A percentile compares a stretch with the other conserved stretches of the same genome.
phyloP scores from a whole-genome alignment of 2,329 filamentous ascomycete species.

The Colletotrichum paranaense region DNA sequence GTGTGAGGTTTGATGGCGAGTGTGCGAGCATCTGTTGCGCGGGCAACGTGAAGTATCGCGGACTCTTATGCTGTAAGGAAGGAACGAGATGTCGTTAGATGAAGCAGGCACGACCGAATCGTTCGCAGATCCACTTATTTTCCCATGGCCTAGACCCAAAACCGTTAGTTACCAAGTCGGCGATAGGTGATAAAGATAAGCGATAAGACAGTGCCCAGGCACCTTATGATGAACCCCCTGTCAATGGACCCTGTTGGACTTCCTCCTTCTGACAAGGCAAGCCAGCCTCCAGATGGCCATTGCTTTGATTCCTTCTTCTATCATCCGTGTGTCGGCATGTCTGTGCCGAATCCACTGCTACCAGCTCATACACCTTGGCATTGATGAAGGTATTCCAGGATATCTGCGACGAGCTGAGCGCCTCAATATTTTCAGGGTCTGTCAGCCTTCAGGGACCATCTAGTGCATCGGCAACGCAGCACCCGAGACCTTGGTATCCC shows the following conservation, averaged over 20 bases:
- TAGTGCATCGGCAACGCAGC: not conserved
- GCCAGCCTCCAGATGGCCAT: slow-evolving; percentile 1
- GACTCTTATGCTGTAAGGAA: not conserved
- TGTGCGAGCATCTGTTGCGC: not conserved
- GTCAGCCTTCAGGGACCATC: not conserved
- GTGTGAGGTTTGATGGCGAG: no score
- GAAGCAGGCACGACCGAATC: not conserved
- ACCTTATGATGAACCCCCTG: not conserved
- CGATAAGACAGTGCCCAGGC: slow-evolving; percentile 1
- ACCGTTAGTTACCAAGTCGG: not conserved
- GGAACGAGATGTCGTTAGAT: slow-evolving; percentile 30
- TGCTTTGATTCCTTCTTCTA: not conserved
- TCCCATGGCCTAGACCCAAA: slow-evolving; percentile 7
- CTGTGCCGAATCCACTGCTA: not conserved
- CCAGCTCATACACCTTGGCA: slow-evolving; percentile 6
- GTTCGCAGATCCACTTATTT: not conserved
- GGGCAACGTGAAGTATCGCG: not conserved
- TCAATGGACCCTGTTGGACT: not conserved
- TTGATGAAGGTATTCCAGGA: not conserved
- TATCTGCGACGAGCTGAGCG: not conserved
- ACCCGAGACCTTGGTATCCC: not conserved
- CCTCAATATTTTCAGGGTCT: not conserved
- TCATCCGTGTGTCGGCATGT: slow-evolving; percentile 9
- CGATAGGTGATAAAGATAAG: slow-evolving; percentile 8
- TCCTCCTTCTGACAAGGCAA: not conserved